These are phyloP conservation scores for Pythium folliculosum DNA, from an alignment of 352 stramenopile genomes.

Conservation along the genomic window DNA sequence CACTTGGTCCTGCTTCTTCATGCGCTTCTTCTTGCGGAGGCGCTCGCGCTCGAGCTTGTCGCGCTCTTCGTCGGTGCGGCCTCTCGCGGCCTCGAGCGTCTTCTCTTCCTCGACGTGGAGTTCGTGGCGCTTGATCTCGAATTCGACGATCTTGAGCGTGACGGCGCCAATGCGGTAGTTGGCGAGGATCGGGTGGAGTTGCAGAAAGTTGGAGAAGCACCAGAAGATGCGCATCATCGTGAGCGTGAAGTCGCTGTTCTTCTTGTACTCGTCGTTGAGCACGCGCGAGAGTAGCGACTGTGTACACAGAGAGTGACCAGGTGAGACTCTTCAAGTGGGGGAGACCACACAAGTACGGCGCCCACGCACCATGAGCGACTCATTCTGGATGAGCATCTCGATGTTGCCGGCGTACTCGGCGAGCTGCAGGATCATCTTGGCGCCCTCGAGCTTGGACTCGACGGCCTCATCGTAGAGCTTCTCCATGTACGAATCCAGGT, in stretches of 20 bases:
- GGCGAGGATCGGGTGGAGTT: slow-evolving; percentile 91
- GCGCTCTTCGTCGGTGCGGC: slow-evolving; percentile 35
- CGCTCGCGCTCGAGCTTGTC: slow-evolving; percentile 78
- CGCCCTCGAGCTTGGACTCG: slow-evolving; percentile 85
- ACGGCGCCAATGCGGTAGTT: slow-evolving; percentile 94
- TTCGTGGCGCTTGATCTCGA: slow-evolving; percentile 91
- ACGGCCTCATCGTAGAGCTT: slow-evolving; percentile 92
- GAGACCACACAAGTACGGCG: not conserved
- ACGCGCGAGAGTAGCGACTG: slow-evolving; percentile 91
- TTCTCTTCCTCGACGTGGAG: slow-evolving; percentile 75
- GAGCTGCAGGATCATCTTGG: slow-evolving; percentile 91
- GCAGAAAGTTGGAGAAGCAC: slow-evolving; percentile 94
- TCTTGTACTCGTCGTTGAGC: slow-evolving; percentile 95
- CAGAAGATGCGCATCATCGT: slow-evolving; percentile 95
- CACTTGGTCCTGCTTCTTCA: slow-evolving; percentile 94
- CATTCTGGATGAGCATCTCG: slow-evolving; percentile 92
- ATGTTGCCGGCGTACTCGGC: slow-evolving; percentile 90
- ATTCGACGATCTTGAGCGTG: slow-evolving; percentile 94
- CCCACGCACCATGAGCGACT: slow-evolving; percentile 88
- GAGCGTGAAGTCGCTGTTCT: slow-evolving; percentile 93
- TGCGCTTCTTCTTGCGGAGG: slow-evolving; percentile 86
- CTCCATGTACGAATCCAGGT: slow-evolving; percentile 94
- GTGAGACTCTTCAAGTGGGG: not conserved
- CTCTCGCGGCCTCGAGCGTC: slow-evolving; percentile 40
- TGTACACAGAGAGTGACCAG: not conserved